These are phyloP conservation scores for Malassezia psittaci DNA, from an alignment of 1,284 basidiomycete genomes.

Conservation along the genomic window DNA sequence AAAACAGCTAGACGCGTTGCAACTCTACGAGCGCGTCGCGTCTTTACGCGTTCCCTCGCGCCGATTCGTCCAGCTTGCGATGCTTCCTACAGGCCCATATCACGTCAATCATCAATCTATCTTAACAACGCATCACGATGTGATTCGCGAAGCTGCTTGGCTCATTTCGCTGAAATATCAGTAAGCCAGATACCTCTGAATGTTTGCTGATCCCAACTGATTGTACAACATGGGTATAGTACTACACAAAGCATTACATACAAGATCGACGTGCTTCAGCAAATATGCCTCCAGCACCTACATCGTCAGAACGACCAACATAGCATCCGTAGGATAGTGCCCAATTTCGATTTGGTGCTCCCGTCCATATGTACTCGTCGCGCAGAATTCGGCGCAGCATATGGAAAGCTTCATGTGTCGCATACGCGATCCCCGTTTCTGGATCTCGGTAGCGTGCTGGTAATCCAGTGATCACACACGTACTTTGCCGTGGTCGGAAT, in stretches of 20 bases:
- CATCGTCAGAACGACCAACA: conserved; percentile 17
- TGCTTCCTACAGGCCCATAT: too few relatives aligned
- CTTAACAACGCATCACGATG: too few relatives aligned
- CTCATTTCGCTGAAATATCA: too few relatives aligned
- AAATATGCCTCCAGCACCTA: conserved; percentile 19
- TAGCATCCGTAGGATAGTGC: conserved; percentile 25
- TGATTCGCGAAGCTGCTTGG: too few relatives aligned
- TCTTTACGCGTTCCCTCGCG: neutral
- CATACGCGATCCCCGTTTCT: conserved; percentile 64
- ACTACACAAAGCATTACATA: neutral
- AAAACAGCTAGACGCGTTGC: neutral
- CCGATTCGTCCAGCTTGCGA: too few relatives aligned
- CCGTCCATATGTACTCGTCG: conserved; percentile 49
- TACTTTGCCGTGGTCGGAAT: conserved; percentile 44
- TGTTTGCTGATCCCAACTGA: too few relatives aligned
- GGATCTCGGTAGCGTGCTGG: conserved; percentile 61
- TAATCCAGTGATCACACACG: conserved; percentile 51
- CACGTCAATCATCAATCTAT: too few relatives aligned
- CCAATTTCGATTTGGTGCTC: conserved; percentile 16
- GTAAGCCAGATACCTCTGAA: too few relatives aligned
- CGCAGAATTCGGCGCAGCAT: conserved; percentile 56
- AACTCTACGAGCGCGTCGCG: neutral
- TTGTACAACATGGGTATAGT: too few relatives aligned
- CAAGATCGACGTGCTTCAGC: neutral
- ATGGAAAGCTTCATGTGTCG: conserved; percentile 59